Base-by-base conservation (phyloP, 768 basidiomycete genomes). In the Polyporus arcularius region DNA sequence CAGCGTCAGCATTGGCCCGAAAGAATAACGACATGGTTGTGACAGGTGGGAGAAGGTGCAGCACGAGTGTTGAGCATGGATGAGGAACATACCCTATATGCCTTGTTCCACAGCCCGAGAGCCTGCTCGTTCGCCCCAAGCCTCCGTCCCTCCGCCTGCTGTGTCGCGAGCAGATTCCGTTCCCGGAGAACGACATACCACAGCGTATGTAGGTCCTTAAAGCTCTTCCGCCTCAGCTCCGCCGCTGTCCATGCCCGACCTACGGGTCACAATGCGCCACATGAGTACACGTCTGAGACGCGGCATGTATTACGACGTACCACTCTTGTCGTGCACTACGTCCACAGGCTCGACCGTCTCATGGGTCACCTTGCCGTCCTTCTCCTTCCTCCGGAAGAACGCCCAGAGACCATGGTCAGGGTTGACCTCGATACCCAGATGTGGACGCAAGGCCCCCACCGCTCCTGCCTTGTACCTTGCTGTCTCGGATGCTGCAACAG, bases 151-250 rank as follows among this genome's bases (percentile, higher is more conserved):
- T 95, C 94, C 65, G 90, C 90, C 62, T 78, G 81, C 73, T 98
- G 96, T 9, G 95, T 93, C 10, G 91, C 89, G 58, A 98, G 80
- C 30, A 96, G 78, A 75, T 98, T 99, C 4, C 91, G 84, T 74
- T 99, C 97, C 64, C 93, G 81, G 48, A 94, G 69, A 28, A 94
- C 77, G 50, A 98, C 81, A 72, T 96, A 98, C 96, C 97, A 99
- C 40, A 99, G 80, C 9, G 87, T 90, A 73, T 99, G 97, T 63
- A 99, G 77, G 71, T 98, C 96, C 61, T 85, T 83, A 79, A 98
- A 98, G 64, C 86, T 91, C 75, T 98, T 98, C 55, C 88, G 79
- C 40, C 97, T 83, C 48, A 99, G 81, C 70, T 98, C 97, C 10
- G 84, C 80, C 7, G 94, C 88, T 55, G 77, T 82, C 96, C 96